Evolutionary conservation across 208 protist species (phyloP).

Genomic region (Vickermania ingenoplastis): DNA sequence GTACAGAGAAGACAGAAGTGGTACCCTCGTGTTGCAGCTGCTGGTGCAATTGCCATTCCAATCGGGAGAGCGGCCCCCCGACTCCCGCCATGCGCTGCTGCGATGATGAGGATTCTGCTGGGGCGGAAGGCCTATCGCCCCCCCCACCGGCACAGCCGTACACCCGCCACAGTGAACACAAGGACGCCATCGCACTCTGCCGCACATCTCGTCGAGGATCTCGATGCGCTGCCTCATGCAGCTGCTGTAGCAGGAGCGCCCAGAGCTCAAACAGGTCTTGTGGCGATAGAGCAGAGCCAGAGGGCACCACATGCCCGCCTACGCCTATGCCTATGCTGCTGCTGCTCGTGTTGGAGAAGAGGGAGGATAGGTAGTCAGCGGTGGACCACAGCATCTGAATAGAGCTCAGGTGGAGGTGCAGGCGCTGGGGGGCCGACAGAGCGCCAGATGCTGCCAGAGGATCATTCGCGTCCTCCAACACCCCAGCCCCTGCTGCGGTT

Average conservation of each 20-base stretch:
- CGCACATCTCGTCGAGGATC: slow-evolving; percentile 67
- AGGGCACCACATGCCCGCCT: slow-evolving; percentile 22
- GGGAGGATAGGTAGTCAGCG: slow-evolving; percentile 55
- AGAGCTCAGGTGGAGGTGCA: slow-evolving; percentile 76
- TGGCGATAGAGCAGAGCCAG: slow-evolving; percentile 15
- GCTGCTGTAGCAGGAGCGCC: slow-evolving; percentile 24
- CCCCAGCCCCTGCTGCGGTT: neutral
- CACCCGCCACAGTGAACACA: slow-evolving; percentile 71
- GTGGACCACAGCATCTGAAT: slow-evolving; percentile 82
- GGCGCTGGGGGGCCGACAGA: slow-evolving; percentile 16
- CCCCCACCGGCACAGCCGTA: slow-evolving; percentile 24
- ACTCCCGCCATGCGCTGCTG: neutral
- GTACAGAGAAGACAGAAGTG: neutral
- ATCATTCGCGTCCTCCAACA: too few species aligned
- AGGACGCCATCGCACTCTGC: slow-evolving; percentile 69
- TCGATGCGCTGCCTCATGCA: slow-evolving; percentile 21
- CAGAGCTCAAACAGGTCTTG: slow-evolving; percentile 16
- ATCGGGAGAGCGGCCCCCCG: neutral
- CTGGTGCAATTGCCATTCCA: neutral
- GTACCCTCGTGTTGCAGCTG: too few species aligned
- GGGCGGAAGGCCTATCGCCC: too few species aligned
- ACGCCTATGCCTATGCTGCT: neutral
- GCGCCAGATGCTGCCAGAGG: neutral
- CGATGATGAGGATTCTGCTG: too few species aligned
- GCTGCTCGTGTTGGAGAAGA: neutral